Evolutionary conservation across 305 asterid species (phyloP).

Genomic region (Ilex paraguariensis): DNA sequence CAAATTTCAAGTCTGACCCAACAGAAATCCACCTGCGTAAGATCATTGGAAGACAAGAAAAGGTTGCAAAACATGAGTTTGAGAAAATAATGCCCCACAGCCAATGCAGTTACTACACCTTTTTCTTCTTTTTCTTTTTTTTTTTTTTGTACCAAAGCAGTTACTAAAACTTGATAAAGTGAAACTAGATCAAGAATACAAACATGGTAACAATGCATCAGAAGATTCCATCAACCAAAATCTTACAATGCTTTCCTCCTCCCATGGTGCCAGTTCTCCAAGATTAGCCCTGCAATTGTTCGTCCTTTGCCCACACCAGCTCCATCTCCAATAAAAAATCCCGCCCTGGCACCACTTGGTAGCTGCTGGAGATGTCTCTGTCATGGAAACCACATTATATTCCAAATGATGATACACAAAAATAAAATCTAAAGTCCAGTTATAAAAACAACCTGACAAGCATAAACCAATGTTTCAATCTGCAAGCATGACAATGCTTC

Average conservation of each 20-base stretch:
- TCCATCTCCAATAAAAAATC: constrained; percentile 98
- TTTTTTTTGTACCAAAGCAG: constrained; percentile 4
- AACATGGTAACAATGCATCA: neutral
- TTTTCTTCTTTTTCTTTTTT: too few relatives aligned
- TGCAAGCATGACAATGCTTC: constrained; percentile 88
- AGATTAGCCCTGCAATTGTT: constrained; percentile 94
- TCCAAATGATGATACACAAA: constrained; percentile 11
- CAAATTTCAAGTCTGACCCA: constrained; percentile 96
- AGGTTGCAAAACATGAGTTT: constrained; percentile 8
- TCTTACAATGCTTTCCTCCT: constrained; percentile 90
- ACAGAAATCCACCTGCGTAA: constrained; percentile 94
- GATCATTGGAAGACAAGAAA: constrained; percentile 20
- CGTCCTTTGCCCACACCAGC: constrained; percentile 99
- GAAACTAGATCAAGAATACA: constrained; percentile 7
- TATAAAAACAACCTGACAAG: constrained; percentile 76
- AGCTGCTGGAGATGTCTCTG: constrained; percentile 97
- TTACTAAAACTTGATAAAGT: constrained; percentile 1
- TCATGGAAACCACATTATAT: constrained; percentile 19
- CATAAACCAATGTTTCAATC: constrained; percentile 95
- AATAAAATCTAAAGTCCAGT: constrained; percentile 12
- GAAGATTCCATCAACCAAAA: constrained; percentile 1
- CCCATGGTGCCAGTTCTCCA: constrained; percentile 96
- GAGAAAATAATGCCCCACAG: constrained; percentile 3
- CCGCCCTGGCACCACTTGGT: constrained; percentile 81
- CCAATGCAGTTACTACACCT: constrained; percentile 11